Base-by-base conservation (phyloP, 2,329 filamentous ascomycete genomes). In the Pestalotiopsis sp. region DNA sequence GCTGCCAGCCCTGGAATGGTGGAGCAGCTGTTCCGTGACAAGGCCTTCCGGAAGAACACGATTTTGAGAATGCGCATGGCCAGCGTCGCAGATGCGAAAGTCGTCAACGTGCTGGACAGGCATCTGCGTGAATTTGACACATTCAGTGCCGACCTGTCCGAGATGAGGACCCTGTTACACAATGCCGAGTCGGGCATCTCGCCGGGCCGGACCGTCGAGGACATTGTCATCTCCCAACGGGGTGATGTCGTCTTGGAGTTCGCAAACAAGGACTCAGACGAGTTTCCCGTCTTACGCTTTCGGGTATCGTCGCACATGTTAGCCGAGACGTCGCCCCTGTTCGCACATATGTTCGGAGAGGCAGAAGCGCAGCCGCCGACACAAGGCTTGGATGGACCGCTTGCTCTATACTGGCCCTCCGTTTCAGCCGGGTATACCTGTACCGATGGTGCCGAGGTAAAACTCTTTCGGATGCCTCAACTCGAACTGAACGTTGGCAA, bases 201-300 rank as follows among this genome's bases (percentile, higher is more conserved):
- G 0, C 79, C 80, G 2, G 80, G 79, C 17, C 77, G 81, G 62
- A 74, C 74, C 0, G 77, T 85, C 9, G 76, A 79, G 17, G 85
- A 87, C 66, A 80, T 79, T 57, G 73, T 77, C 45, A 84, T 88
- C 65, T 79, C 82, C 0, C 78, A 79, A 1, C 78, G 78, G 2
- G 86, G 86, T 6, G 85, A 88, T 69, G 81, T 81, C 2, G 80
- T 88, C 31, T 79, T 88, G 39, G 86, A 88, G 69, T 88, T 88
- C 70, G 79, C 82, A 67, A 86, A 87, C 69, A 72, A 76, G 0
- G 76, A 73, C 1, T 75, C 76, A 7, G 80, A 82, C 52, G 70
- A 69, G 17, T 67, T 75, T 62, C 83, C 84, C 0, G 80, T 83
- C 1, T 72, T 85, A 12, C 80, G 85, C 5, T 88, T 87, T 67